Evolutionary conservation across 83 land plant species (phyloP).

Genomic region (Larix sibirica): DNA sequence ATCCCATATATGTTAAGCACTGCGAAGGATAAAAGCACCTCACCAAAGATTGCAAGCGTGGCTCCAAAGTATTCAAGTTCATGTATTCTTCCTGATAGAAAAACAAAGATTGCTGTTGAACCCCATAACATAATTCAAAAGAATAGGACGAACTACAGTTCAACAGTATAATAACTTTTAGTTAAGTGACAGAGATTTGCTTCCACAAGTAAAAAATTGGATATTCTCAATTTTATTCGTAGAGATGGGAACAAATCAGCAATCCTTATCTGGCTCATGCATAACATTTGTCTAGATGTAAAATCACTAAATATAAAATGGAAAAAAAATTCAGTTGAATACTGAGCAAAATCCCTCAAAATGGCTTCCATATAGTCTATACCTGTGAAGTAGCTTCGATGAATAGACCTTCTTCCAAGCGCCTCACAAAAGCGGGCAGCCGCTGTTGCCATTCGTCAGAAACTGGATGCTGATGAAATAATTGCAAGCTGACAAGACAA

Average conservation of each 20-base stretch:
- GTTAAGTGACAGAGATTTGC: background rate
- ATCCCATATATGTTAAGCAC: too few species aligned
- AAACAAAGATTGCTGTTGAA: background rate
- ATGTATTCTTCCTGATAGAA: slow-evolving; percentile 70
- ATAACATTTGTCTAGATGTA: background rate
- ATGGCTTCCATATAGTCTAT: background rate
- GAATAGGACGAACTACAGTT: background rate
- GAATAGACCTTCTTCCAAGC: slow-evolving; percentile 66
- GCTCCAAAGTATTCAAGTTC: slow-evolving; percentile 64
- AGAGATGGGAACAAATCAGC: background rate
- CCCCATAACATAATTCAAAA: background rate
- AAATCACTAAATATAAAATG: background rate
- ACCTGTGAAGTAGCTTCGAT: slow-evolving; percentile 62
- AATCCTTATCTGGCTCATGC: background rate
- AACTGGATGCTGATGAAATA: slow-evolving; percentile 25
- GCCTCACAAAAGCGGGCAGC: slow-evolving; percentile 65
- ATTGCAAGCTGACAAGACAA: slow-evolving; percentile 27
- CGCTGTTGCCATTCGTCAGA: slow-evolving; percentile 38
- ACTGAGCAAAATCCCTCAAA: background rate
- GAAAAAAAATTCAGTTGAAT: slow-evolving; percentile 12
- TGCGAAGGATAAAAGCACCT: slow-evolving; percentile 19
- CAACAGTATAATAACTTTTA: background rate
- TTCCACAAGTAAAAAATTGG: background rate
- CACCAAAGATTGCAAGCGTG: slow-evolving; percentile 41
- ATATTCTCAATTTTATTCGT: background rate